Evolutionary conservation across 2,329 filamentous ascomycete species (phyloP), one percentile per base, ranked within the genome.

Genomic region (Sphaceloma murrayae): DNA sequence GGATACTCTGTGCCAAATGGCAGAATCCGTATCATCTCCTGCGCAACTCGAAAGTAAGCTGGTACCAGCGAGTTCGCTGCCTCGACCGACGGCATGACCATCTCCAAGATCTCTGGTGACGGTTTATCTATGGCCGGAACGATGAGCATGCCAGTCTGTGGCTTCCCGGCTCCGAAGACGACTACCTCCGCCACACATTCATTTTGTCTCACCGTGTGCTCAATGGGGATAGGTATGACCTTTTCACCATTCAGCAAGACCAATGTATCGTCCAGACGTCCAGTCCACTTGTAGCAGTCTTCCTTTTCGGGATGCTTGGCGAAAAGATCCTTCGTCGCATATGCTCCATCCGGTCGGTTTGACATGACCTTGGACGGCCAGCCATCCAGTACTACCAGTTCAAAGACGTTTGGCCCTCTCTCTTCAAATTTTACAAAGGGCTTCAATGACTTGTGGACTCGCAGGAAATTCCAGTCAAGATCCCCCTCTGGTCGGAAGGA

Each of bases 381-480:
- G 17, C 46, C 48, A 5, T 45, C 31, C 9, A 62, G 46, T 40
- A 67, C 18, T 60, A 58, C 56, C 16, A 57, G 54, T 11, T 66
- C 59, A 18, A 64, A 63, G 1, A 69, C 49, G 8, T 46, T 33
- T 53, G 51, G 59, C 54, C 46, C 60, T 39, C 6, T 59, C 56
- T 1, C 57, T 49, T 53, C 62, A 52, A 55, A 64, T 27, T 45
- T 54, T 2, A 73, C 52, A 46, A 61, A 74, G 1, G 63, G 60
- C 22, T 60, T 57, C 3, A 68, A 59, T 10, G 57, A 53, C 0
- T 63, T 58, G 1, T 65, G 55, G 0, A 66, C 61, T 2, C 69
- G 62, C n/a, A 78, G 58, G 47, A 74, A 78, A 51, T 76, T 72
- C 76, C 76, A 80, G 2, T 61, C 67, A 36, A 69, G 68, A 54